These are phyloP conservation scores for Phaeosphaeria sp. DNA, from an alignment of 2,329 filamentous ascomycete genomes.

Conservation along the genomic window DNA sequence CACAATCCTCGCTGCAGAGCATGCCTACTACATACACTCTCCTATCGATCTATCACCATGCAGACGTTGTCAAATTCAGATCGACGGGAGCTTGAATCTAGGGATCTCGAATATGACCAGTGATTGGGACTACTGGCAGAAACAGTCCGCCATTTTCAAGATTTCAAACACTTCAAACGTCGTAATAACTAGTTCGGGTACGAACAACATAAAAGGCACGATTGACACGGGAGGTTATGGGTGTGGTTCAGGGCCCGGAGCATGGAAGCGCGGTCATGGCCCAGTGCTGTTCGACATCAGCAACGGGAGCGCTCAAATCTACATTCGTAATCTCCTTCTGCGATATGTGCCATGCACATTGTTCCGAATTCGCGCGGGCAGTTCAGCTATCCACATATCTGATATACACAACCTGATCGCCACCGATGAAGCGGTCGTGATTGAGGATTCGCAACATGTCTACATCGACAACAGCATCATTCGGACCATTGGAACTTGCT, in stretches of 20 bases:
- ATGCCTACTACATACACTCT: slow-evolving; percentile 54
- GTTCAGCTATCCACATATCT: not conserved
- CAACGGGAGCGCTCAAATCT: not conserved
- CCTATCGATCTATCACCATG: slow-evolving; percentile 53
- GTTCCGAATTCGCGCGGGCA: not conserved
- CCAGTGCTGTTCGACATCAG: not conserved
- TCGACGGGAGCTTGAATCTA: slow-evolving; percentile 52
- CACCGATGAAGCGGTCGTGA: not conserved
- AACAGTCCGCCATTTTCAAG: slow-evolving; percentile 41
- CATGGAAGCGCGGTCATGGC: not conserved
- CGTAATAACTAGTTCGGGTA: slow-evolving; percentile 45
- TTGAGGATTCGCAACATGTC: not conserved
- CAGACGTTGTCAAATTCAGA: slow-evolving; percentile 53
- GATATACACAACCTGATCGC: not conserved
- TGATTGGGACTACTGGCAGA: slow-evolving; percentile 53
- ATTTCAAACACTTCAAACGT: slow-evolving; percentile 48
- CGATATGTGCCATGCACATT: not conserved
- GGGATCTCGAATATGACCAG: slow-evolving; percentile 21
- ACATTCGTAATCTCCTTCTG: not conserved
- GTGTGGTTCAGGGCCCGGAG: not conserved
- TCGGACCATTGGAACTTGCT: not conserved
- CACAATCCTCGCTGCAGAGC: slow-evolving; percentile 52
- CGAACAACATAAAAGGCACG: slow-evolving; percentile 46
- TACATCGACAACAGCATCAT: not conserved
- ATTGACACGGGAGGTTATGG: slow-evolving; percentile 53